These are phyloP conservation scores for Geotrichum cucujoidarum DNA, from an alignment of 1,139 yeast species.

Conservation along the genomic window DNA sequence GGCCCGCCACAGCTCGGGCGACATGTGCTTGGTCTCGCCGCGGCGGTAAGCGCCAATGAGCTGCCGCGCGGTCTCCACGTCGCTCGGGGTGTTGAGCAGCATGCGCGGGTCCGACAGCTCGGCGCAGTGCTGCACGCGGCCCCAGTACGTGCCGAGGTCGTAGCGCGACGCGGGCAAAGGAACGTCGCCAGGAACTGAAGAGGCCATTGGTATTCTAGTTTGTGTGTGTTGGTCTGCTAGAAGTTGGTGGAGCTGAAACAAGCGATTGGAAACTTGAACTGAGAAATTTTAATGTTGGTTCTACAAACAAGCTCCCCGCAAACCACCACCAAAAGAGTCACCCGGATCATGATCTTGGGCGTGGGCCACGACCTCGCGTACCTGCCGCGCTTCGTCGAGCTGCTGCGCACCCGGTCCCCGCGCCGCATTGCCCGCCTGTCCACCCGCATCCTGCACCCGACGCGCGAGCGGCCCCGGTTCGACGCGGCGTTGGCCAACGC, in stretches of 20 bases:
- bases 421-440: slow-evolving; percentile 42
- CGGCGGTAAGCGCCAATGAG: slow-evolving; percentile 64
- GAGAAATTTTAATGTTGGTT: no score
- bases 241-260: no score
- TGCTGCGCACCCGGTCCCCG: slow-evolving; percentile 39
- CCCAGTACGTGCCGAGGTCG: slow-evolving; percentile 80
- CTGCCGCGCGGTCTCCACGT: slow-evolving; percentile 58
- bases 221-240: background rate
- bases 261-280: no score
- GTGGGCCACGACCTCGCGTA: slow-evolving; percentile 62
- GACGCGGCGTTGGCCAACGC: slow-evolving; percentile 8
- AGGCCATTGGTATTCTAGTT: slow-evolving; percentile 55
- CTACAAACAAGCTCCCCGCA: no score
- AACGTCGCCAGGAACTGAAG: slow-evolving; percentile 76
- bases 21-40: slow-evolving; percentile 56
- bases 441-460: slow-evolving; percentile 48
- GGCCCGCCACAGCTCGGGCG: slow-evolving; percentile 85
- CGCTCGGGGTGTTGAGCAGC: slow-evolving; percentile 65
- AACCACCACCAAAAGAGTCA: background rate
- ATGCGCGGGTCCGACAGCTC: slow-evolving; percentile 86
- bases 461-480: slow-evolving; percentile 44
- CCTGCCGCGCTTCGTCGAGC: slow-evolving; percentile 45
- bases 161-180: slow-evolving; percentile 72
- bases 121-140: slow-evolving; percentile 90
- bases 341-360: slow-evolving; percentile 37